phyloP scores from a whole-genome alignment of 257 asterid genomes.

The Cinchona pubescens region DNA sequence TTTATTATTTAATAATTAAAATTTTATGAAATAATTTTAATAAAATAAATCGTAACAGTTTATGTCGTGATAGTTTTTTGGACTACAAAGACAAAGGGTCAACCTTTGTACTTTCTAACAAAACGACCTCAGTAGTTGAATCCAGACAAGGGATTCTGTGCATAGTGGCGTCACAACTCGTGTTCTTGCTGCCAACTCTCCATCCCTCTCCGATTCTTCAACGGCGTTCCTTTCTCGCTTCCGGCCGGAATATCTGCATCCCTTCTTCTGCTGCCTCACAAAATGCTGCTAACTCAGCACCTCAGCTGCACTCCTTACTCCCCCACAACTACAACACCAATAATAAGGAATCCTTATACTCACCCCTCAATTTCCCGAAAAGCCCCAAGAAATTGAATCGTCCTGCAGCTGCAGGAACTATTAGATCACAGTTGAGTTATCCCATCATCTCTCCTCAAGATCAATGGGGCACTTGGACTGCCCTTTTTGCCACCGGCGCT shows the following conservation, averaged over 20 bases:
- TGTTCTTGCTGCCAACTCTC: background rate
- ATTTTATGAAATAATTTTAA: too few relatives aligned
- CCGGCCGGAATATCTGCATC: slow-evolving; percentile 8
- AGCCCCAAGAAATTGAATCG: too few relatives aligned
- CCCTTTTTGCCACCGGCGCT: slow-evolving; percentile 87
- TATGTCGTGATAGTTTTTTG: too few relatives aligned
- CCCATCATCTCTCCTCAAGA: slow-evolving; percentile 85
- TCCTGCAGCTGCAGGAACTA: slow-evolving; percentile 12
- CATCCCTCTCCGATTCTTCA: background rate
- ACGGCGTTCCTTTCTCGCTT: background rate
- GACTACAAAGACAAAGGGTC: too few relatives aligned
- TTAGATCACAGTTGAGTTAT: slow-evolving; percentile 53
- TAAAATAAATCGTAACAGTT: too few relatives aligned
- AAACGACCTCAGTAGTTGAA: background rate
- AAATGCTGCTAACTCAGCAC: background rate
- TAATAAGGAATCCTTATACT: background rate
- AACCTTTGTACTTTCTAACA: too few relatives aligned
- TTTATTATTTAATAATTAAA: too few relatives aligned
- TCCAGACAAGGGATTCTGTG: background rate
- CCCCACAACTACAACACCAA: background rate
- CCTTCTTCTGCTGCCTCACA: background rate
- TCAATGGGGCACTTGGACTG: slow-evolving; percentile 97
- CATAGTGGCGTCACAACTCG: slow-evolving; percentile 12
- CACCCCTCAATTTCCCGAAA: slow-evolving; percentile 16
- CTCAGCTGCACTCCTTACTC: background rate